Base-by-base conservation (phyloP, 139 green algal genomes). In the Parachlorella kessleri region DNA sequence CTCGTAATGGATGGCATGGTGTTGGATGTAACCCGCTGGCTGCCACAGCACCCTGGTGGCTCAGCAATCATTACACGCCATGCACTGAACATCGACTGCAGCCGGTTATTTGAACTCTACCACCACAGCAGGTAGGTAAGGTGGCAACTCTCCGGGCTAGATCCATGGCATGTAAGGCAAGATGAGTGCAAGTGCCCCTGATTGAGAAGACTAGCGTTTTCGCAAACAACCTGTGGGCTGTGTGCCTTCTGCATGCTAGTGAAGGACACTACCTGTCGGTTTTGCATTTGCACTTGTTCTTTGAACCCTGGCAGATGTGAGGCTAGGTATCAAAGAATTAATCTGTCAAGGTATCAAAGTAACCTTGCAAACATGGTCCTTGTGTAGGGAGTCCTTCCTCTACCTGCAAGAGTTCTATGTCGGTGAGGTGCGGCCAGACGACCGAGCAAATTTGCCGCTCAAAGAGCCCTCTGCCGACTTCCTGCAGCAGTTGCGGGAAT, bases 401-500 rank as follows among this genome's bases (percentile, higher is more conserved):
- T 95, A 94, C 74, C 65, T 96, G 3, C 84, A 84, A 40, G 82
- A 94, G 48, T 92, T 93, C 40, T 94, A 94, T 71, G 75, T 88
- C 0, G 90, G 90, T 0, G 90, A 94, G 67, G 42, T 94, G 8
- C 23, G 35, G 2, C 76, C 72, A 36, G 80, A 83, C 26, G 88
- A 94, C 63, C 76, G 67, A 4, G 53, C n/a, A 0, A 26, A 63
- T 24, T 70, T 86, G 37, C 75, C 75, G 6, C 41, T 65, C 2
- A 28, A 54, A 7, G 68, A 85, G 64, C 59, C 81, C 1, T 81
- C 86, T 1, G 53, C 66, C 0, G 88, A 94, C 1, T 94, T 94
- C 63, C n/a, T 93, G 72, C 8, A 66, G 63, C 88, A 92, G 88
- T 73, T 94, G 54, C 69, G 80, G 1, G 73, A 88, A 71, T 94